phyloP scores from a whole-genome alignment of 345 rosid genomes.

The Citrus medica region DNA sequence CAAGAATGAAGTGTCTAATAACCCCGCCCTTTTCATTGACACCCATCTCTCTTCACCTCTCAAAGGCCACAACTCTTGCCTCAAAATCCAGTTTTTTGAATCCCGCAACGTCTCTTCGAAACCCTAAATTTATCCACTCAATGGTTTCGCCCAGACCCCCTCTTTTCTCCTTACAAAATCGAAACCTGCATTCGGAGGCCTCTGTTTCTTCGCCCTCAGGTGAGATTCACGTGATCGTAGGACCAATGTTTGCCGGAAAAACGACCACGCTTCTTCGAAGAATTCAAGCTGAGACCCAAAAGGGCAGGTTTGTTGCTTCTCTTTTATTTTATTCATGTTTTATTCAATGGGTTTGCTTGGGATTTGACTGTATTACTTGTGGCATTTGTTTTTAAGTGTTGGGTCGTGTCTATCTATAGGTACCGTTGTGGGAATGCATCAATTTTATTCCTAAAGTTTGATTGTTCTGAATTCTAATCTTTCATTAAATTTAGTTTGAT shows the following conservation, averaged over 20 bases:
- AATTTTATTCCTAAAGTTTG: neutral
- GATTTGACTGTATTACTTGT: neutral
- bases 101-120: conserved; percentile 5
- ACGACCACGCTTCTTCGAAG: conserved; percentile 73
- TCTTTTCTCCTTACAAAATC: conserved; percentile 8
- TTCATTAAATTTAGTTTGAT: neutral
- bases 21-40: conserved; percentile 30
- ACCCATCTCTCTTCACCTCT: conserved; percentile 21
- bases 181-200: conserved; percentile 26
- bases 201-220: conserved; percentile 36
- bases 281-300: conserved; percentile 47
- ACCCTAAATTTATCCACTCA: conserved; percentile 10
- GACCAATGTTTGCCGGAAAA: conserved; percentile 71
- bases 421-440: neutral
- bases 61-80: conserved; percentile 21
- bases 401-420: neutral
- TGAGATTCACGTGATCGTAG: conserved; percentile 78
- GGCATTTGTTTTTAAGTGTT: neutral
- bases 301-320: conserved; percentile 47
- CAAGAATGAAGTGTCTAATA: conserved; percentile 48
- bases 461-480: neutral
- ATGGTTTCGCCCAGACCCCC: conserved; percentile 17
- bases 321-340: neutral
- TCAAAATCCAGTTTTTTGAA: conserved; percentile 19
- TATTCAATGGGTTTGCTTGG: neutral